These are phyloP conservation scores for Cladochytrium replicatum DNA, from an alignment of 192 early-diverging fungal genomes.

Conservation along the genomic window DNA sequence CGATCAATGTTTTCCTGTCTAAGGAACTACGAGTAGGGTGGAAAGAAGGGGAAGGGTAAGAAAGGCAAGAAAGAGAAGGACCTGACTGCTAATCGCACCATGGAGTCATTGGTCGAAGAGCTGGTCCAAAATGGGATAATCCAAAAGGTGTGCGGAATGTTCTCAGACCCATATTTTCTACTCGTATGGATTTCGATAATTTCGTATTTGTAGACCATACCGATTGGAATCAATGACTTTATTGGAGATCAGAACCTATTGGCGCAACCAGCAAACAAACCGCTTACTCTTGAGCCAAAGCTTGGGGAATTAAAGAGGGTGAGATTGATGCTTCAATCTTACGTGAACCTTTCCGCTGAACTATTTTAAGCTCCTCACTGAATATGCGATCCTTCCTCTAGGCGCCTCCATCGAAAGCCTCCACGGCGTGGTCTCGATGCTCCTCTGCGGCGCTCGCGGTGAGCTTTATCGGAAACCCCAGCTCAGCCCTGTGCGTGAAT, in stretches of 20 bases:
- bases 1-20: conserved; percentile 2
- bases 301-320: conserved; percentile 41
- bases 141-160: conserved; percentile 25
- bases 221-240: conserved; percentile 20
- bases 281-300: conserved; percentile 31
- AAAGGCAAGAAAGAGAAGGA: conserved; percentile 62
- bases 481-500: conserved; percentile 1
- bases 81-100: conserved; percentile 46
- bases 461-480: neutral
- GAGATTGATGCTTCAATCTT: neutral
- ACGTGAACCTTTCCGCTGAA: conserved; percentile 3
- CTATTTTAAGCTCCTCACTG: conserved; percentile 25
- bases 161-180: neutral
- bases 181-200: conserved; percentile 3
- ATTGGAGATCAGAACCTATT: conserved; percentile 38
- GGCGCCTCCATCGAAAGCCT: conserved; percentile 18
- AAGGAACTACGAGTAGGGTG: conserved; percentile 18
- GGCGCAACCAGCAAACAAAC: conserved; percentile 24
- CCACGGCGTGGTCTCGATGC: conserved; percentile 24
- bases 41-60: conserved; percentile 24
- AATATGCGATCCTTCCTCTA: conserved; percentile 47
- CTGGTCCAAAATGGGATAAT: conserved; percentile 42
- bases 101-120: conserved; percentile 51
- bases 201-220: conserved; percentile 3
- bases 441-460: conserved; percentile 42